Base-by-base conservation (phyloP, 345 rosid species). In the Bretschneidera sinensis region DNA sequence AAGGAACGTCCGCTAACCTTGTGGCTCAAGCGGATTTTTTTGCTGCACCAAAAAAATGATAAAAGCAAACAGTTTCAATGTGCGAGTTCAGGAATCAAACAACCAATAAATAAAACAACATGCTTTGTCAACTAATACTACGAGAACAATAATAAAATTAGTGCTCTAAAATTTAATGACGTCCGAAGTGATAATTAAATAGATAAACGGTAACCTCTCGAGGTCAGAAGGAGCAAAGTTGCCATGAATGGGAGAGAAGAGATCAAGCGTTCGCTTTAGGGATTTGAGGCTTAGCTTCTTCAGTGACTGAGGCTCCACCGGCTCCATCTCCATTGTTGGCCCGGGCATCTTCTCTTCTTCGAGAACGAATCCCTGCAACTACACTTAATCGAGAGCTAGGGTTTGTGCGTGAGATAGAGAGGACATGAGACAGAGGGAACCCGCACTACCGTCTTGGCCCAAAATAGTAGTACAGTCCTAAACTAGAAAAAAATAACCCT, bases 271-370 rank as follows among this genome's bases (percentile, higher is more conserved):
- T 28, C 97, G 95, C 79, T 90, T 94, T 1, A 88, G 71, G 24
- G 97, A 90, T 76, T 90, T 90, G 59, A 88, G 71, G 69, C 95
- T 80, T 11, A 94, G 89, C 78, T 90, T 94, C 79, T 94, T 90
- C 60, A 86, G 73, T 0, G 99, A 94, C 67, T 85, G 96, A 17
- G 92, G 91, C 68, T 94, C 97, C 24, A 90, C 87, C 18, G 92
- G 83, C 73, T 90, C 99, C 79, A 86, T 71, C 78, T 88, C 99
- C 69, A 75, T 35, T 39, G 74, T 57, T 24, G 84, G 76, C 20
- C 64, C 82, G 21, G 77, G 75, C 85, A 84, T 84, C 69, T 39
- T 59, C 59, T 5, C 53, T 16, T 19, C 34, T n/a, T 13, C 31
- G 11, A 39, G 10, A 2, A 39, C 45, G 10, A 39, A 1, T 39